Evolutionary conservation across 306 rosid genomes (phyloP), one percentile per base, ranked within the genome.

Genomic region (Quercus suber): DNA sequence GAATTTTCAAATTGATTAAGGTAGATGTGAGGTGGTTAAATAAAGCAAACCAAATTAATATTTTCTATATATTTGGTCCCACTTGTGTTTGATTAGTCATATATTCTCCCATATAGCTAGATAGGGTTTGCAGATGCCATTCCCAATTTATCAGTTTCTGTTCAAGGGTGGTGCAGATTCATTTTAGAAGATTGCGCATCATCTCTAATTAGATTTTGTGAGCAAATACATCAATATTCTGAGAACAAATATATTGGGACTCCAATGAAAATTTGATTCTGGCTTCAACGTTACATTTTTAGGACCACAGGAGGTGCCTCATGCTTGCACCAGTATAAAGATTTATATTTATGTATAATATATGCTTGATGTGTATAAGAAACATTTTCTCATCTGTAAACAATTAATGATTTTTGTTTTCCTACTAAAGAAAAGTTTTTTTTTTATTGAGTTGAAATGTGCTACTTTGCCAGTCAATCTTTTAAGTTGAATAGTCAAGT

Each of bases 21-120:
- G 59, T 27, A 56, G 76, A 65, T 78, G 41, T 70, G 75, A 15
- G 73, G 59, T 79, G 71, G 74, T 79, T 20, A 71, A 74, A 74
- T 43, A 68, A 80, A 43, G 55, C 52, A 56, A 19, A 28, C 41
- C 30, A 56, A 31, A 21, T 57, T 33, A 28, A 28, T 69, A 69
- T 67, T 67, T 35, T 8, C 69, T 37, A 15, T 37, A 18, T 17
- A 15, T 41, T 35, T 61, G 78, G 78, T 20, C 83, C 68, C 74
- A 60, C 82, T 59, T 71, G 35, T 23, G 49, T 71, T 59, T 12
- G 14, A 45, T 58, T 19, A 5, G 18, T 73, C 37, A 5, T 37
- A 8, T 19, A 17, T 20, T 60, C 41, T 37, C 43, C 43, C 55
- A 2, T 79, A 57, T 3, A 35, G 41, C 41, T 35, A 11, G 73